Evolutionary conservation across 371 early-diverging fungal species (phyloP), one percentile per base, ranked within the genome.

Genomic region (Mucor velutinosus): DNA sequence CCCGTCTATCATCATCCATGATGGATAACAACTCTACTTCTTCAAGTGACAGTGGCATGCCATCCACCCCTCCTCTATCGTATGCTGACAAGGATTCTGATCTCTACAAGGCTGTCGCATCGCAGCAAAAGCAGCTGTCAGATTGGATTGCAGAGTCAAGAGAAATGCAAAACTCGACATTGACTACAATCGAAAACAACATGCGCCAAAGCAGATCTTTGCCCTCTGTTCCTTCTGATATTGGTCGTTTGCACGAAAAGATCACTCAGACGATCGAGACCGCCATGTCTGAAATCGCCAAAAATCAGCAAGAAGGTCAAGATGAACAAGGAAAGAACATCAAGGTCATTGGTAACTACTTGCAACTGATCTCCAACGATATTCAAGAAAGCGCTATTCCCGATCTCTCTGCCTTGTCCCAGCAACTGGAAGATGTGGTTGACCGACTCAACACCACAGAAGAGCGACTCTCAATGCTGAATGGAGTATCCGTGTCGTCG

Each of bases 291-390:
- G 71, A 74, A n/a, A 33, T 77, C 12, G 58, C 41, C 11, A 65
- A 75, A 15, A 60, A 57, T 11, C 72, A 76, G 37, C 58, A 66
- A 23, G 64, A 65, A 29, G 66, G 68, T 10, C 74, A 67, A 14
- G 73, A 79, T 32, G 79, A 82, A n/a, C 73, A 77, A 45, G 72
- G 66, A 1, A 75, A 77, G 58, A 75, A 77, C 27, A 69, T 79
- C 37, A 75, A 77, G 33, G 72, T 73, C 15, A 75, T 79, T 57
- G 79, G 73, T 0, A 77, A 82, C 21, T 69, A 75, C 3, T 60
- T 82, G 53, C 75, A 82, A 55, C 61, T 79, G 29, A 73, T 82
- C 7, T 67, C 76, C 6, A 67, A 70, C 30, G 76, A 77, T 60
- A 73, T 82, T n/a, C 76, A 79, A 55, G 69, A 70, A 10, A 76